Evolutionary conservation across 495 filamentous ascomycete species (phyloP), one percentile per base, ranked within the genome.

Genomic region (Xylaria castorea): DNA sequence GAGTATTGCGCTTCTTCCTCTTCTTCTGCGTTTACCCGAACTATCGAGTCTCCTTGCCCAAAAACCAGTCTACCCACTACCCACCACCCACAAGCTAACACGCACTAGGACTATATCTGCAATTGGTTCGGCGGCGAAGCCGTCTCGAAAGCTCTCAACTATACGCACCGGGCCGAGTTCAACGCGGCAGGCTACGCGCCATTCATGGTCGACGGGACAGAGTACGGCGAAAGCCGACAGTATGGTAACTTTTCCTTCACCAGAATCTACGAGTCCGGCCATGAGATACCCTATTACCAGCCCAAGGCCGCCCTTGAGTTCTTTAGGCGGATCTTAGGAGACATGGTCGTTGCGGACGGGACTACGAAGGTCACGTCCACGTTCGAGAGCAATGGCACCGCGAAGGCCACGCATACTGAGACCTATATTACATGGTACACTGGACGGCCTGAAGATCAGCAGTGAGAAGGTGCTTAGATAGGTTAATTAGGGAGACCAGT

Each of bases 211-310:
- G 77, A 82, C 50, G 83, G 78, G 22, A 68, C 74, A 44, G 76
- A 79, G 57, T 78, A 79, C 53, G 79, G 79, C n/a, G 70, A 76
- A 60, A 78, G 71, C 38, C 66, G 84, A 79, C 89, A 92, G 71
- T 85, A 86, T 69, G 90, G 89, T 1, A 87, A 89, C 74, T 90
- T 92, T 74, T 87, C 87, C 57, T 93, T 92, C 75, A 85, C 86
- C 14, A 85, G 90, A 0, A 81, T 92, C 62, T 89, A 87, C 75
- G 80, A 90, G 71, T 87, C 85, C 46, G 89, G 90, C 0, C 89
- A 90, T 71, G 82, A 88, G 72, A 87, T 90, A 1, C 89, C 90
- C 1, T 89, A 86, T 71, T 92, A 91, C 70, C 90, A 91, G 74
- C 90, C 90, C 4, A 81, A 82, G n/a, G 73, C 81, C 12, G 77